A percentile compares a stretch with the other conserved stretches of the same genome.
phyloP scores from a whole-genome alignment of 140 eudicot genomes.

The Flaveria floridana region DNA sequence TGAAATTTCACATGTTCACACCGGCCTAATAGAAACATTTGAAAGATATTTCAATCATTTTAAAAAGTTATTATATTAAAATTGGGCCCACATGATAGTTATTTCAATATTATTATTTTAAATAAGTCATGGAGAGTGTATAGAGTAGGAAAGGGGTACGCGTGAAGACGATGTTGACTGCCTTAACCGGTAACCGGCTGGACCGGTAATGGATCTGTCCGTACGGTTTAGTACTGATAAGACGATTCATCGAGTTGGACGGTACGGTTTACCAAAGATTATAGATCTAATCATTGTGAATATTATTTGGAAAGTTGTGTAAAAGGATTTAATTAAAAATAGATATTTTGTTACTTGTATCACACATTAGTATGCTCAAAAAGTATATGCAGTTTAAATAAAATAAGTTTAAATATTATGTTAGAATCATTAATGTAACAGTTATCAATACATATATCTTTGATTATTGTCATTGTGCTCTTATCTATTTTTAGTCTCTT shows the following conservation, averaged over 20 bases:
- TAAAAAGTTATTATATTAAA: too few species aligned
- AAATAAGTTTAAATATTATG: neutral
- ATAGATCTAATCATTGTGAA: neutral
- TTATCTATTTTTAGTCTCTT: too few species aligned
- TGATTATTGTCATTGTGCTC: too few species aligned
- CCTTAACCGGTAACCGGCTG: slow-evolving; percentile 31
- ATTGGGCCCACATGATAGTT: neutral
- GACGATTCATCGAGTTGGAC: slow-evolving; percentile 21
- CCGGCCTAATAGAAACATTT: neutral
- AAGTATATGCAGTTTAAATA: neutral
- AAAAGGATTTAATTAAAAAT: neutral
- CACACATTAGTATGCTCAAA: neutral
- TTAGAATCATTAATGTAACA: too few species aligned
- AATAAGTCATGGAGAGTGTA: neutral
- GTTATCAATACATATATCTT: too few species aligned
- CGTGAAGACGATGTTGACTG: slow-evolving; percentile 13
- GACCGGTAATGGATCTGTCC: slow-evolving; percentile 21
- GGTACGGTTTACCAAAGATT: slow-evolving; percentile 22
- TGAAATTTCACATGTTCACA: neutral
- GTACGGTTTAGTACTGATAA: slow-evolving; percentile 34
- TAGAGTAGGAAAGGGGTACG: slow-evolving; percentile 6
- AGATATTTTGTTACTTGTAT: neutral
- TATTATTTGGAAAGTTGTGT: neutral
- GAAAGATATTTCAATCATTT: neutral
- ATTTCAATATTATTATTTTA: neutral